A percentile compares a stretch with the other conserved stretches of the same genome.
These are phyloP conservation scores for Nematodospora anomalae DNA, from an alignment of 1,139 yeast genomes.

Conservation along the genomic window DNA sequence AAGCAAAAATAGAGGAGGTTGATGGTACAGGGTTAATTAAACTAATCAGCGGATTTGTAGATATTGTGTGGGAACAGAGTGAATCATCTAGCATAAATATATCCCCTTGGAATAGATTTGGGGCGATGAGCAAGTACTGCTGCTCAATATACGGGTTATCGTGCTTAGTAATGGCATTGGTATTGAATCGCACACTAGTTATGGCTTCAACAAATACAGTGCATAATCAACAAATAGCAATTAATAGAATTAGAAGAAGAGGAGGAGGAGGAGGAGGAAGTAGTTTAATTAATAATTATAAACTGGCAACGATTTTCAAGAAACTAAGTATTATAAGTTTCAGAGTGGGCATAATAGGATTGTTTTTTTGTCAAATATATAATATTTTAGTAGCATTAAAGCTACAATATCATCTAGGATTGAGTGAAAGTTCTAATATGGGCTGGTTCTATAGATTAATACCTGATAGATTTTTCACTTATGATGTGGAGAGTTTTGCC, in stretches of 20 bases:
- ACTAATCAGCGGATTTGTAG: conserved; percentile 20
- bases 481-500: conserved; percentile 30
- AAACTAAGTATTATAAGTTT: conserved; percentile 27
- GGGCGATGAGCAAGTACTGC: conserved; percentile 29
- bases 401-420: conserved; percentile 22
- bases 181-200: conserved; percentile 63
- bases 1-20: background rate
- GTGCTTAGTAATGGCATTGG: conserved; percentile 62
- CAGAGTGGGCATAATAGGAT: conserved; percentile 36
- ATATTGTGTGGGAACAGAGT: conserved; percentile 27
- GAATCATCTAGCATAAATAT: conserved; percentile 14
- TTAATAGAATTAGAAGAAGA: conserved; percentile 18
- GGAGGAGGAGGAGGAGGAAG: conserved; percentile 12
- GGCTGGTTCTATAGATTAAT: conserved; percentile 21
- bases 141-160: conserved; percentile 39
- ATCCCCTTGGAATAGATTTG: conserved; percentile 18
- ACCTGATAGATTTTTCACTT: conserved; percentile 31
- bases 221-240: conserved; percentile 23
- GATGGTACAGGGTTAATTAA: conserved; percentile 13
- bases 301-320: conserved; percentile 23
- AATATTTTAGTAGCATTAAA: conserved; percentile 42
- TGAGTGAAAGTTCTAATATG: conserved; percentile 20
- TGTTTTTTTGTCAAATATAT: conserved; percentile 32
- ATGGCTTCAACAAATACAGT: conserved; percentile 60
- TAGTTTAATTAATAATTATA: conserved; percentile 10